Base-by-base conservation (phyloP, 192 early-diverging fungal genomes). In the Linnemannia elongata region DNA sequence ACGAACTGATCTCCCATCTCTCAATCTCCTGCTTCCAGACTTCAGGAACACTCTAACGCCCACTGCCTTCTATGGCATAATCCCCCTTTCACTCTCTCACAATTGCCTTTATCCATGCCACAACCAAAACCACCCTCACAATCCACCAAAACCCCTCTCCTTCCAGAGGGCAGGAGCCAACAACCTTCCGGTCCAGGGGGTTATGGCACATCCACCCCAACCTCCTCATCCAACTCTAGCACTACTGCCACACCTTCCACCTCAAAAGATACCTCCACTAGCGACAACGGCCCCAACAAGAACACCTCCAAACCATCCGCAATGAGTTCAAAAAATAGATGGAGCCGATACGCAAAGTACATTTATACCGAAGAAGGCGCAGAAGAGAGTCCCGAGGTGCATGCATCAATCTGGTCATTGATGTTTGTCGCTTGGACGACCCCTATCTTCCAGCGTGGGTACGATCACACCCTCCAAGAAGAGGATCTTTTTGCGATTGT, bases 401-500 rank as follows among this genome's bases (percentile, higher is more conserved):
- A 47, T 35, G 89, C 81, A 7, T 87, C 89, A 9, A 7, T 78
- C n/a, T 81, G 76, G 49, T 80, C 80, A 0, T 22, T 63, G 2
- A 8, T 87, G 1, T 75, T 84, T 35, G 39, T 83, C 55, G 22
- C 75, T 9, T 90, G 89, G 89, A 75, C 88, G 81, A 78, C 57
- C 1, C 79, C 87, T 1, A 52, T 90, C 44, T 88, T 90, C 63
- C 83, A 79, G 38, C 66, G 75, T 41, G 89, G 89, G 9, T 86
- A 83, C 52, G 72, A 38, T 18, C 83, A 84, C 33, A 74, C 54
- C 42, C 57, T 90, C 0, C 76, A 82, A 36, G 86, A 88, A 54
- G 75, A 75, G 0, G 89, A 90, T 69, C 66, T 90, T 30, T 83
- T 63, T 57, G 83, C 88, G 30, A 79, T 88, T 52, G 69, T 83